These are phyloP conservation scores for Trypanosomatidae sp. DNA, from an alignment of 208 protist genomes.

Conservation along the genomic window DNA sequence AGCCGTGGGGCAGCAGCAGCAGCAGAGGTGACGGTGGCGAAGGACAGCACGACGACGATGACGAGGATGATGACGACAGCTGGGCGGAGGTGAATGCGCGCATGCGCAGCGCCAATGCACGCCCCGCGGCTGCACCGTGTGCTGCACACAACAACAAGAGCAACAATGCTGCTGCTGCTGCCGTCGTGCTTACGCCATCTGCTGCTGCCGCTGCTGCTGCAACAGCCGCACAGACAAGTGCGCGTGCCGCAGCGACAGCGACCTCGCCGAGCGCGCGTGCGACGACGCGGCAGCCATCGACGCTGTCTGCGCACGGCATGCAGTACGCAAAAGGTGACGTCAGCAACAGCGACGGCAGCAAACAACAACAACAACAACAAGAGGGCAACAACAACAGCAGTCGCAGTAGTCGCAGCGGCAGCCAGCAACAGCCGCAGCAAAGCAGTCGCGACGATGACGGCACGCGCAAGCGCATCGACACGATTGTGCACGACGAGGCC, in stretches of 20 bases:
- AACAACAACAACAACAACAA: background rate
- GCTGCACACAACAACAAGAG: too few relatives aligned
- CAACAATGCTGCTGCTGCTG: background rate
- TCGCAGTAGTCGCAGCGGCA: background rate
- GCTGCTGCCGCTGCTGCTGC: background rate
- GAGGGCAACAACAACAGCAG: background rate
- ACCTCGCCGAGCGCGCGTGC: background rate
- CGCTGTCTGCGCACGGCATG: too few relatives aligned
- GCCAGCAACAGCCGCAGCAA: background rate
- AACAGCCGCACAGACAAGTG: background rate
- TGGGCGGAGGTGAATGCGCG: too few relatives aligned
- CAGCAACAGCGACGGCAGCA: conserved; percentile 1
- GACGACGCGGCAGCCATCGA: background rate
- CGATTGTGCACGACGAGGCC: conserved; percentile 16
- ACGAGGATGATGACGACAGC: too few relatives aligned
- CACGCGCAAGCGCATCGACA: background rate
- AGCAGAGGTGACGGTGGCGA: too few relatives aligned
- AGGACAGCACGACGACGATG: too few relatives aligned
- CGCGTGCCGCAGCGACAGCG: background rate
- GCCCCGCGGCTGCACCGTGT: too few relatives aligned
- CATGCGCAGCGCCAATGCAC: too few relatives aligned
- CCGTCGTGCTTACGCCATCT: background rate
- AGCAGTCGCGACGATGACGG: background rate
- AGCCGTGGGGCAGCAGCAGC: too few relatives aligned
- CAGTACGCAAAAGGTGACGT: background rate